These are phyloP conservation scores for Scorias spongiosa DNA, from an alignment of 2,329 filamentous ascomycete species.

Conservation along the genomic window DNA sequence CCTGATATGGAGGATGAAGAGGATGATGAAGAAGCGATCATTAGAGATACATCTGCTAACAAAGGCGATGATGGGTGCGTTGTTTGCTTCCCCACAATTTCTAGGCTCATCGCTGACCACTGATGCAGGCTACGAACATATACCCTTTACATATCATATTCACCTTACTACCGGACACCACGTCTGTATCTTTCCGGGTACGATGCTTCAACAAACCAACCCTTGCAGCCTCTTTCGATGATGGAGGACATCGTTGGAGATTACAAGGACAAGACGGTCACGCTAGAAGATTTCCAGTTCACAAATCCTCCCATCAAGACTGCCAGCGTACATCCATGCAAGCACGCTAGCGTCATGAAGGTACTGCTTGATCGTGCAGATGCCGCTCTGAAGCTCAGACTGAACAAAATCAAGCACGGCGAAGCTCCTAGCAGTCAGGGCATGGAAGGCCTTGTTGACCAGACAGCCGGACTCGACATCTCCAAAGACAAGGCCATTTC, in stretches of 20 bases:
- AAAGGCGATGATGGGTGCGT: slow-evolving; percentile 41
- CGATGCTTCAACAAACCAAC: slow-evolving; percentile 43
- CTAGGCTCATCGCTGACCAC: background rate
- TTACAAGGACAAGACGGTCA: slow-evolving; percentile 98
- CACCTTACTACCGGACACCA: slow-evolving; percentile 89
- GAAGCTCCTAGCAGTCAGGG: slow-evolving; percentile 39
- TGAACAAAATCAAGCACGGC: slow-evolving; percentile 58
- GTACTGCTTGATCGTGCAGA: slow-evolving; percentile 89
- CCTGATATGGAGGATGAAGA: slow-evolving; percentile 99
- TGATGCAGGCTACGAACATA: slow-evolving; percentile 58
- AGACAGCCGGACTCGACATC: slow-evolving; percentile 44
- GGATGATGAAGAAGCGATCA: slow-evolving; percentile 90
- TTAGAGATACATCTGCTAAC: slow-evolving; percentile 49
- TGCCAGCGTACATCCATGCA: slow-evolving; percentile 92
- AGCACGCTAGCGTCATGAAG: slow-evolving; percentile 97
- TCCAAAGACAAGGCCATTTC: slow-evolving; percentile 39
- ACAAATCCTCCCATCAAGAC: slow-evolving; percentile 87
- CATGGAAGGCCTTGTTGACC: slow-evolving; percentile 75
- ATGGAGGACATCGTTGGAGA: slow-evolving; percentile 95
- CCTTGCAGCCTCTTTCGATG: slow-evolving; percentile 70
- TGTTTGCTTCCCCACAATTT: background rate
- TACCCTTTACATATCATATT: slow-evolving; percentile 96
- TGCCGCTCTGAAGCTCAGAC: slow-evolving; percentile 73
- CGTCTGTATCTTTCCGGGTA: slow-evolving; percentile 93
- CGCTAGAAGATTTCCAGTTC: slow-evolving; percentile 92